Conservation (phyloP, 768 basidiomycete species). For the Xanthoconium stramineum region DNA sequence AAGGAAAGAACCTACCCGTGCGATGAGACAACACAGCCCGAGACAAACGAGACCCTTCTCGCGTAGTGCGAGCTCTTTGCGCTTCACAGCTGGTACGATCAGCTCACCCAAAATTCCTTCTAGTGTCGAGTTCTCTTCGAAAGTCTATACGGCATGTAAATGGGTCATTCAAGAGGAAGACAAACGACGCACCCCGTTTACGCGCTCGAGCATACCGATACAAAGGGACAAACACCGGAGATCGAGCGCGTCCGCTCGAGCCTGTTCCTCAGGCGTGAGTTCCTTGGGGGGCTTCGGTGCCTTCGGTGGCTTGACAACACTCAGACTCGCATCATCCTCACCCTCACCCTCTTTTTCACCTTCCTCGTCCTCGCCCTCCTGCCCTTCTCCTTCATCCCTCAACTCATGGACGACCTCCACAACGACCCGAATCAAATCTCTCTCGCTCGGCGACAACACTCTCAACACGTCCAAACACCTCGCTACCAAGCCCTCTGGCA, state of each 20-base stretch:
- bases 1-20: constrained; percentile 31
- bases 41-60: constrained; percentile 68
- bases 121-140: constrained; percentile 67
- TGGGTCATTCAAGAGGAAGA: not conserved
- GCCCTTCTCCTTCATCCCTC: constrained; percentile 44
- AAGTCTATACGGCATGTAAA: constrained; percentile 34
- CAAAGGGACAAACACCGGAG: constrained; percentile 73
- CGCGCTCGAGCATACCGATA: constrained; percentile 81
- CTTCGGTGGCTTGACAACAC: constrained; percentile 14
- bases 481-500: constrained; percentile 69
- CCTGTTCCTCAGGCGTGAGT: constrained; percentile 58
- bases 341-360: constrained; percentile 27
- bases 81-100: constrained; percentile 85
- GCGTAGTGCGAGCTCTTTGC: constrained; percentile 71
- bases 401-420: constrained; percentile 87
- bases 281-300: constrained; percentile 29
- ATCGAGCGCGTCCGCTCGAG: constrained; percentile 60
- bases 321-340: not conserved
- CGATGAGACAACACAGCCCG: constrained; percentile 76
- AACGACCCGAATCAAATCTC: constrained; percentile 82
- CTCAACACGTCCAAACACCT: constrained; percentile 82
- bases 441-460: constrained; percentile 66
- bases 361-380: constrained; percentile 39
- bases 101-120: constrained; percentile 73
- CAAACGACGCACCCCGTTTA: constrained; percentile 63